Conservation (phyloP, 2,329 filamentous ascomycete species). For the Dothiorella sarmentorum region DNA sequence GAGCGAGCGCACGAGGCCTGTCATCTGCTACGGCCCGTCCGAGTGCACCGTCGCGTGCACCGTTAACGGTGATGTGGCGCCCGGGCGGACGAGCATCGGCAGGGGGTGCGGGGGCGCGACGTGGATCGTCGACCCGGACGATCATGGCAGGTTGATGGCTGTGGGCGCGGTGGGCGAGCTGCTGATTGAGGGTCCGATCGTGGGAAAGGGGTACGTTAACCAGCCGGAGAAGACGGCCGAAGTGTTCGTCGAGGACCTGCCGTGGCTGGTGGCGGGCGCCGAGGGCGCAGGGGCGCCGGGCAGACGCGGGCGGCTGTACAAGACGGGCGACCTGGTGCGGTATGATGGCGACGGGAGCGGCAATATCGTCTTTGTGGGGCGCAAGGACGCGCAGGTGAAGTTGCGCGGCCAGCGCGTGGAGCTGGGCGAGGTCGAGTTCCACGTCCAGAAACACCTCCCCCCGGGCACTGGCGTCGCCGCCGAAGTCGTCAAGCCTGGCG, state of each 20-base stretch:
- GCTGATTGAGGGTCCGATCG: slow-evolving; percentile 56
- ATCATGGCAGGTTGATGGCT: slow-evolving; percentile 26
- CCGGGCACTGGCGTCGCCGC: slow-evolving; percentile 30
- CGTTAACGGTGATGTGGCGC: slow-evolving; percentile 16
- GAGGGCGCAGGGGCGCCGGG: slow-evolving; percentile 41
- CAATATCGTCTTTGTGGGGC: slow-evolving; percentile 54
- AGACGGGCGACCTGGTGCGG: slow-evolving; percentile 13
- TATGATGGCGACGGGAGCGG: slow-evolving; percentile 24
- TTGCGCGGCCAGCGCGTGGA: slow-evolving; percentile 38
- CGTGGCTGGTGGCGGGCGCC: slow-evolving; percentile 35
- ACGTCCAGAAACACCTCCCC: slow-evolving; percentile 18
- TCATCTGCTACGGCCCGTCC: slow-evolving; percentile 31
- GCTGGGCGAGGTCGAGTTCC: slow-evolving; percentile 38
- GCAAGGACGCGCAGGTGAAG: slow-evolving; percentile 50
- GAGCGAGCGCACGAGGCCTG: slow-evolving; percentile 31
- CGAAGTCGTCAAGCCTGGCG: slow-evolving; percentile 44
- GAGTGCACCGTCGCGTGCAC: slow-evolving; percentile 26
- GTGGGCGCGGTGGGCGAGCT: slow-evolving; percentile 49
- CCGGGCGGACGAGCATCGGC: slow-evolving; percentile 18
- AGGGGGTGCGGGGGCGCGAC: slow-evolving; percentile 8
- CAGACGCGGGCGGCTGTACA: slow-evolving; percentile 23
- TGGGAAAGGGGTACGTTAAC: slow-evolving; percentile 35
- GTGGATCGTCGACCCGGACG: slow-evolving; percentile 32
- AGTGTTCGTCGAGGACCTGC: slow-evolving; percentile 34
- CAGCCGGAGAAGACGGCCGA: slow-evolving; percentile 20